Evolutionary conservation across 2,329 filamentous ascomycete species (phyloP).

Genomic region (Diaporthe eres): DNA sequence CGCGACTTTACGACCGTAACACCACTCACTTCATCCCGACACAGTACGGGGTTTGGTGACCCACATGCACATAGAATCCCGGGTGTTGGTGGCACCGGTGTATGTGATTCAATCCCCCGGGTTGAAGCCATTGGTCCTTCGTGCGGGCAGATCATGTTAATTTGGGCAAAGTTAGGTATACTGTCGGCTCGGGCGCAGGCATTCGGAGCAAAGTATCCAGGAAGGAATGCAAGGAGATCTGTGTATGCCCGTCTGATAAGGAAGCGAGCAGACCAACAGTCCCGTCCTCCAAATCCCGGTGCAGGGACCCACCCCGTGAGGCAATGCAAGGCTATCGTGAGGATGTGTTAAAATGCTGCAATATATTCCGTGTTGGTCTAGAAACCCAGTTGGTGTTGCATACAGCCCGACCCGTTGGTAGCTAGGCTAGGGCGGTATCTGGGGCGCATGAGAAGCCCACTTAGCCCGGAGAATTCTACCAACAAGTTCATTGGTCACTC

Average conservation of each 20-base stretch:
- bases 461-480: neutral
- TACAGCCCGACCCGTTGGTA: conserved; percentile 10
- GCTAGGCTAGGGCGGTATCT: neutral
- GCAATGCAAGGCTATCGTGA: neutral
- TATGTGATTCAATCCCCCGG: neutral
- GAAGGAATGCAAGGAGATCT: neutral
- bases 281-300: neutral
- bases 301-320: neutral
- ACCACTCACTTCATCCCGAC: neutral
- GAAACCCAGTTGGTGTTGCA: conserved; percentile 7
- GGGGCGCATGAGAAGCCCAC: neutral
- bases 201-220: neutral
- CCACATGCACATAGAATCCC: neutral
- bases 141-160: neutral
- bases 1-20: neutral
- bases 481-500: conserved; percentile 2
- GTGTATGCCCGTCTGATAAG: neutral
- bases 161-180: neutral
- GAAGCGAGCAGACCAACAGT: neutral
- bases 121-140: neutral
- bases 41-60: neutral
- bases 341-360: neutral
- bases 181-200: neutral
- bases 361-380: neutral
- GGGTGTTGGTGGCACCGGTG: neutral